Base-by-base conservation (phyloP, 2,329 filamentous ascomycete species). In the Arthrinium puccinioides region DNA sequence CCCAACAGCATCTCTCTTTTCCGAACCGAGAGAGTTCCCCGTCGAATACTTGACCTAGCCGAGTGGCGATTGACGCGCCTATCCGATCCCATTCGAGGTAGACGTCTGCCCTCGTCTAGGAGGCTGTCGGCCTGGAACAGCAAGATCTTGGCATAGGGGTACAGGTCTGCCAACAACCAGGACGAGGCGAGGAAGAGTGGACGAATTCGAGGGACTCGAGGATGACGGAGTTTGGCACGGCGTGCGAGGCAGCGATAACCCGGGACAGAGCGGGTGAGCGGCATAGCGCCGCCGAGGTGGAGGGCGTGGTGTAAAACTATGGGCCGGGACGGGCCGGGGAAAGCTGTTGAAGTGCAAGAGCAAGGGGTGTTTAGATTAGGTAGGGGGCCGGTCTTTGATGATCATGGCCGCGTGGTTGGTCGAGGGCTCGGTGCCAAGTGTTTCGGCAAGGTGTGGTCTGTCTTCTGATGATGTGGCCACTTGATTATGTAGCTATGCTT, bases 271-370 rank as follows among this genome's bases (percentile, higher is more conserved):
- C 44, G 2, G 59, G 53, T 4, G 59, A 60, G 11, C 36, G 27
- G 15, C 18, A 20, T 14, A 36, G 16, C 9, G n/a, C 24, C 7
- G 15, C 23, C 16, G 49, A 19, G 7, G 42, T 53, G 37, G 50
- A 47, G n/a, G 53, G 44, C 2, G 57, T 53, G 0, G 66, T 69
- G 44, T 62, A 65, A 28, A 68, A 68, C 52, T 26, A 70, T 57
- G 5, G 64, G 64, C 65, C 66, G 69, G 9, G 45, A 43, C 9
- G 64, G 62, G 1, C 65, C 66, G 5, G 69, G 59, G 9, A 64
- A 56, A 28, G 49, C 50, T n/a, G 26, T 53, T 46, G 43, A 61
- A 65, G 38, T 64, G 61, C 11, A 65, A 46, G 26, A 65, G 53
- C n/a, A 63, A 44, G 8, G 61, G 60, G n/a, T n/a, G 21, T 64